Evolutionary conservation across 257 asterid genomes (phyloP), one percentile per base, ranked within the genome.

Genomic region (Salvia splendens): DNA sequence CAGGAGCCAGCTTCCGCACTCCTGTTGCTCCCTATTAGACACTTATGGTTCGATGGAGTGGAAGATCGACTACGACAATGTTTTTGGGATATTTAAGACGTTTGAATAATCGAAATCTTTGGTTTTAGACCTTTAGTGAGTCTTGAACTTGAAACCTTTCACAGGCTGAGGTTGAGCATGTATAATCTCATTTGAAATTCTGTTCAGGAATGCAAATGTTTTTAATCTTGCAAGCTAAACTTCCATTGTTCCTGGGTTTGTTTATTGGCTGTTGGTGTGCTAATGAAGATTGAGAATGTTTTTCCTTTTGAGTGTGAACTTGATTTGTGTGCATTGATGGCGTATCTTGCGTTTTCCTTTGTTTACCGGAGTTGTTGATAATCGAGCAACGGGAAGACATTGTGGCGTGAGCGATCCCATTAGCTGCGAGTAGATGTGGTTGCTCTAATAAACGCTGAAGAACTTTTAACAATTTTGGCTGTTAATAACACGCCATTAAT

Each of bases 21-120:
- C 98, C 98, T 0, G 96, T 89, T 1, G 91, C 82, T 73, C 97
- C 98, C 71, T 92, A 89, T 74, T 92, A 79, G 79, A 66, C 46
- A 47, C 5, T 55, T 6, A 30, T 11, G 12, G 66, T 53, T 32
- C 38, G 14, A 67, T 48, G 17, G 70, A 64, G 33, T 57, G 78
- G 51, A 54, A 38, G 61, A 59, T 54, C 33, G 15, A 8, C 43
- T 47, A 35, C 51, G 74, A 51, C 73, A 15, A 46, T 73, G 71
- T 45, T 63, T 24, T 59, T 33, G 40, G 70, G 53, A 58, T 17
- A 10, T 49, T 40, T 20, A 33, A 52, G 73, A 41, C 68, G 75
- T 71, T 64, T 35, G 24, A 69, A 69, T 65, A 75, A 71, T 61
- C 12, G 2, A 62, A 51, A 59, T 2, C 56, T 78, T 78, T 73